phyloP scores from a whole-genome alignment of 176 grass and related monocot species.

The Ampelocalamus luodianensis region DNA sequence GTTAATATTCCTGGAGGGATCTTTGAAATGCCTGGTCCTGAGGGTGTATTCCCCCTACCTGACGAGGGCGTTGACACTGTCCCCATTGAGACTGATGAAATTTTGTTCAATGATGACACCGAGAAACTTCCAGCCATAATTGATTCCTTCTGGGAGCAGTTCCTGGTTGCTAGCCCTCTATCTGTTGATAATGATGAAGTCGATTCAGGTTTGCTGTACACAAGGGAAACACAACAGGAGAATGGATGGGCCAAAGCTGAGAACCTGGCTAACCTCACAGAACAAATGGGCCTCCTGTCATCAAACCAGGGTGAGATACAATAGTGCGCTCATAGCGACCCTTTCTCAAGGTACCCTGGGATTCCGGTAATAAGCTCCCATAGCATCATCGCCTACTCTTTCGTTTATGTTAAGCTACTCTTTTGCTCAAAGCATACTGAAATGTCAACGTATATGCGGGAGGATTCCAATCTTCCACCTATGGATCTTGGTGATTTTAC shows the following conservation, averaged over 20 bases:
- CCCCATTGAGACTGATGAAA: slow-evolving; percentile 74
- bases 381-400: slow-evolving; percentile 18
- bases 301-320: slow-evolving; percentile 59
- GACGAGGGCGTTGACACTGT: slow-evolving; percentile 58
- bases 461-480: slow-evolving; percentile 25
- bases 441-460: slow-evolving; percentile 22
- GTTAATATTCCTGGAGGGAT: slow-evolving; percentile 51
- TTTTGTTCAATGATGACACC: slow-evolving; percentile 55
- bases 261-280: slow-evolving; percentile 74
- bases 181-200: slow-evolving; percentile 69
- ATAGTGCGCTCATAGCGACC: not conserved
- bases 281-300: slow-evolving; percentile 91
- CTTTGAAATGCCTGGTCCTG: slow-evolving; percentile 62
- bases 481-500: slow-evolving; percentile 32
- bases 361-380: slow-evolving; percentile 45
- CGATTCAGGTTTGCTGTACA: slow-evolving; percentile 58
- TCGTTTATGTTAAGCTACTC: slow-evolving; percentile 18
- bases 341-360: slow-evolving; percentile 12
- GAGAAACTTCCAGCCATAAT: slow-evolving; percentile 82
- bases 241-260: slow-evolving; percentile 58
- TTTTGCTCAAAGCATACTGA: slow-evolving; percentile 36
- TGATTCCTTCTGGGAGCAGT: slow-evolving; percentile 95
- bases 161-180: slow-evolving; percentile 68
- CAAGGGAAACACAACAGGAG: slow-evolving; percentile 47
- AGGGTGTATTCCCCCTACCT: slow-evolving; percentile 56